Percentiles rank a stretch among this genome's conserved stretches.
Conservation (phyloP, 1,284 basidiomycete species). For the Boletus sp. region DNA sequence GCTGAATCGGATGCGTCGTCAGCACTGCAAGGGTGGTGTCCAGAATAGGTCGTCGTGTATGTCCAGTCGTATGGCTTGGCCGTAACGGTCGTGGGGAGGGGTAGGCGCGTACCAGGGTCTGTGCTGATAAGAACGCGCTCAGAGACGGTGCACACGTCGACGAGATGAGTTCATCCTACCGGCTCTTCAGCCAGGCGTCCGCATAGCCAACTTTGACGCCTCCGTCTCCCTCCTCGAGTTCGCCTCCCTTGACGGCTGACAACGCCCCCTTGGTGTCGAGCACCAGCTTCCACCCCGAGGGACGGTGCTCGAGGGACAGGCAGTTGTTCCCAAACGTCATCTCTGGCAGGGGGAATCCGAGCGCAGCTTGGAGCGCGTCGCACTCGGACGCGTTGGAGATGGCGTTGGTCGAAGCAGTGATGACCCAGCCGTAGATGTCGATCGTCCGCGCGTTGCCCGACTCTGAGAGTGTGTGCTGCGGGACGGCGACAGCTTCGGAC, state of each 20-base stretch:
- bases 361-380: constrained; percentile 59
- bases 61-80: constrained; percentile 98
- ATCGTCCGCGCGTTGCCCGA: constrained; percentile 65
- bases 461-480: constrained; percentile 60
- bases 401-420: constrained; percentile 62
- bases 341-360: constrained; percentile 86
- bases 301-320: constrained; percentile 60
- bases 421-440: constrained; percentile 58
- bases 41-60: constrained; percentile 86
- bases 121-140: constrained; percentile 35
- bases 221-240: constrained; percentile 75
- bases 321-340: constrained; percentile 94
- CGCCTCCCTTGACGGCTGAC: constrained; percentile 69
- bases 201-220: constrained; percentile 93
- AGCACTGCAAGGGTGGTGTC: constrained; percentile 42
- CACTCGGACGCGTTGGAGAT: constrained; percentile 75
- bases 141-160: constrained; percentile 8
- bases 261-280: constrained; percentile 76
- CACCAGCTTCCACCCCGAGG: constrained; percentile 60
- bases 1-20: constrained; percentile 14
- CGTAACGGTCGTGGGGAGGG: constrained; percentile 68
- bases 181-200: constrained; percentile 87
- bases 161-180: constrained; percentile 62
- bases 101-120: constrained; percentile 56
- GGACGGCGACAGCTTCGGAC: constrained; percentile 38